phyloP scores from a whole-genome alignment of 208 protist species.

The Phytomonas serpens region DNA sequence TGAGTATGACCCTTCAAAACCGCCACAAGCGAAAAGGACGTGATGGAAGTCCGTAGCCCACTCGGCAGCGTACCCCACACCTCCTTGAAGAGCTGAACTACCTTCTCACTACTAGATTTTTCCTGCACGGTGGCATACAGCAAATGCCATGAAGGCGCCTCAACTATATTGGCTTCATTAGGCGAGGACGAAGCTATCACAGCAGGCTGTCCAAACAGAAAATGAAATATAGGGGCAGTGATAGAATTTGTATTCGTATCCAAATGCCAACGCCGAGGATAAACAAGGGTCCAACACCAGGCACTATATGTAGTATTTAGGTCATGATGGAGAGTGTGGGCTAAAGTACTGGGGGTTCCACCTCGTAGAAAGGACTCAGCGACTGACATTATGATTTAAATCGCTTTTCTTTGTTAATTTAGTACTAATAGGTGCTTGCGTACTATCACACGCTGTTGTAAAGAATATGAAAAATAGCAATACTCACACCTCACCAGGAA shows the following conservation, averaged over 20 bases:
- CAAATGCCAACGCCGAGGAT: slow-evolving; percentile 48
- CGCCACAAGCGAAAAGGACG: neutral
- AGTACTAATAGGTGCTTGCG: neutral
- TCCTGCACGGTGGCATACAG: slow-evolving; percentile 17
- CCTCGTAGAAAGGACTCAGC: slow-evolving; percentile 33
- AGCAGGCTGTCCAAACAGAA: slow-evolving; percentile 25
- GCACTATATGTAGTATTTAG: slow-evolving; percentile 23
- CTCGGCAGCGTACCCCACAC: neutral
- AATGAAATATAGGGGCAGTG: slow-evolving; percentile 35
- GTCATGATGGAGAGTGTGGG: slow-evolving; percentile 17
- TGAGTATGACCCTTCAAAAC: neutral
- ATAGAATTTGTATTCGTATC: slow-evolving; percentile 28
- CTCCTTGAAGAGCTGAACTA: neutral
- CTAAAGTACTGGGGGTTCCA: slow-evolving; percentile 25
- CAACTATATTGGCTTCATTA: neutral
- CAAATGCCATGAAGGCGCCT: slow-evolving; percentile 19
- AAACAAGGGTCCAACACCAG: slow-evolving; percentile 31
- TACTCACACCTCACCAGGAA: slow-evolving; percentile 5
- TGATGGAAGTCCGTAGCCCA: neutral
- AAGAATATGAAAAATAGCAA: slow-evolving; percentile 8
- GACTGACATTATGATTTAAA: slow-evolving; percentile 32
- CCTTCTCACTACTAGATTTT: neutral
- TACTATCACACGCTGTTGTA: neutral
- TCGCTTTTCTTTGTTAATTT: neutral
- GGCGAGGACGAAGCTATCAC: neutral